These are phyloP conservation scores for Huntiella moniliformis DNA, from an alignment of 2,329 filamentous ascomycete genomes.

Conservation along the genomic window DNA sequence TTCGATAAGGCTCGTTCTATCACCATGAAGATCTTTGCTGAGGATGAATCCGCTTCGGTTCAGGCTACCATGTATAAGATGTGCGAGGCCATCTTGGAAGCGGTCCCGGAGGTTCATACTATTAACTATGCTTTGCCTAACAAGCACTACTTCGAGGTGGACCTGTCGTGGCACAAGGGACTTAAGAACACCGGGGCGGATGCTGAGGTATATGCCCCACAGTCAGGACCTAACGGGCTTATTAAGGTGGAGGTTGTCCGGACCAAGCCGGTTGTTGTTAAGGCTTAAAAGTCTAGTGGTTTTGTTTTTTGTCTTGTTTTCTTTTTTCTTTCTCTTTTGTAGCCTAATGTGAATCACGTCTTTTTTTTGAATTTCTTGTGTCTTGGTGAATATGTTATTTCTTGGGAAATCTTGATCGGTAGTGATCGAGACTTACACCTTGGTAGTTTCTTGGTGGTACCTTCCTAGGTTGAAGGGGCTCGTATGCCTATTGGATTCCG, in stretches of 20 bases:
- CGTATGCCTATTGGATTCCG: too few relatives aligned
- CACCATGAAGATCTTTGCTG: slow-evolving; percentile 80
- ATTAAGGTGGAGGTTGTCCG: slow-evolving; percentile 83
- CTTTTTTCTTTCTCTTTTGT: neutral
- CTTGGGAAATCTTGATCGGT: neutral
- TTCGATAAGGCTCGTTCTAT: slow-evolving; percentile 63
- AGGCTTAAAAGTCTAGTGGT: slow-evolving; percentile 2
- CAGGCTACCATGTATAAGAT: slow-evolving; percentile 99
- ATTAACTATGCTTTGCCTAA: slow-evolving; percentile 81
- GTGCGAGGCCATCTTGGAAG: slow-evolving; percentile 67
- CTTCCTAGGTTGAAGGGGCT: too few relatives aligned
- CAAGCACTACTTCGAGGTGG: slow-evolving; percentile 99
- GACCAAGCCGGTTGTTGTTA: slow-evolving; percentile 9
- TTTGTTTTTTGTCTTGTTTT: neutral
- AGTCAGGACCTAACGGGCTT: slow-evolving; percentile 81
- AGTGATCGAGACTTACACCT: too few relatives aligned
- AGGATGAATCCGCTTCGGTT: slow-evolving; percentile 79
- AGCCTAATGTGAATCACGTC: neutral
- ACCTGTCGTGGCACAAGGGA: slow-evolving; percentile 91
- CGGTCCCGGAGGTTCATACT: slow-evolving; percentile 48
- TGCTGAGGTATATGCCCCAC: slow-evolving; percentile 86
- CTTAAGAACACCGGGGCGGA: slow-evolving; percentile 89
- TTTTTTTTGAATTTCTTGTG: neutral
- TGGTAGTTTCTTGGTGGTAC: too few relatives aligned
- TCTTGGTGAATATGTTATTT: neutral